Conservation (phyloP, 306 rosid species). For the Medicago ruthenica region DNA sequence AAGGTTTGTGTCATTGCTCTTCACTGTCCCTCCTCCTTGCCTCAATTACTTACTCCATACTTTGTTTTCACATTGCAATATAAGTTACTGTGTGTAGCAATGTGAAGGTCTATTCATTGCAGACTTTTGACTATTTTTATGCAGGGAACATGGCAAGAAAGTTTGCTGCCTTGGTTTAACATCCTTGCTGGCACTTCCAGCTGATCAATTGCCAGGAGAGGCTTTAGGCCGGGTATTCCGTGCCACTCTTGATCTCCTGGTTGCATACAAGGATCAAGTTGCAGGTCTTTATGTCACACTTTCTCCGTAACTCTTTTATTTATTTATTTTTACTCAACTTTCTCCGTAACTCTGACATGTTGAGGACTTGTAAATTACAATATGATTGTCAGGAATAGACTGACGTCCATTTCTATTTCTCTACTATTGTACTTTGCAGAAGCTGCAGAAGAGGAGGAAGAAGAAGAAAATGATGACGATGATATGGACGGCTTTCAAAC, state of each 20-base stretch:
- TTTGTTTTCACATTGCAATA: no score
- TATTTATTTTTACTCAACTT: not conserved
- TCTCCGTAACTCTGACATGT: conserved; percentile 9
- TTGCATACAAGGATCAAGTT: conserved; percentile 96
- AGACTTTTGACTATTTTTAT: conserved; percentile 32
- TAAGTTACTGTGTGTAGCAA: conserved; percentile 10
- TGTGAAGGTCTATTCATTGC: conserved; percentile 31
- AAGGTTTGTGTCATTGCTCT: conserved; percentile 51
- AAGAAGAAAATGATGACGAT: conserved; percentile 45
- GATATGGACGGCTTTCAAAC: conserved; percentile 93
- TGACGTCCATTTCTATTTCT: conserved; percentile 13
- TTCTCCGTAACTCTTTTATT: not conserved
- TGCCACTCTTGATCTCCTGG: conserved; percentile 85
- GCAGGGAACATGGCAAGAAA: conserved; percentile 92
- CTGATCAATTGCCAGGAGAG: conserved; percentile 74
- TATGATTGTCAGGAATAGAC: conserved; percentile 4
- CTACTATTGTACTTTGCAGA: conserved; percentile 53
- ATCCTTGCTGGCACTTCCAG: conserved; percentile 77
- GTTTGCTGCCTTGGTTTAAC: conserved; percentile 96
- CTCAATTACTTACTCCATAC: not conserved
- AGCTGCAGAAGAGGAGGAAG: conserved; percentile 85
- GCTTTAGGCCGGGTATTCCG: conserved; percentile 89
- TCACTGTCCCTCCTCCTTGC: not conserved
- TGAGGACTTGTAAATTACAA: conserved; percentile 1
- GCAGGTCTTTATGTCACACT: conserved; percentile 61